Conservation (phyloP, 78 protist species). For the Speleostelium caveatum region DNA sequence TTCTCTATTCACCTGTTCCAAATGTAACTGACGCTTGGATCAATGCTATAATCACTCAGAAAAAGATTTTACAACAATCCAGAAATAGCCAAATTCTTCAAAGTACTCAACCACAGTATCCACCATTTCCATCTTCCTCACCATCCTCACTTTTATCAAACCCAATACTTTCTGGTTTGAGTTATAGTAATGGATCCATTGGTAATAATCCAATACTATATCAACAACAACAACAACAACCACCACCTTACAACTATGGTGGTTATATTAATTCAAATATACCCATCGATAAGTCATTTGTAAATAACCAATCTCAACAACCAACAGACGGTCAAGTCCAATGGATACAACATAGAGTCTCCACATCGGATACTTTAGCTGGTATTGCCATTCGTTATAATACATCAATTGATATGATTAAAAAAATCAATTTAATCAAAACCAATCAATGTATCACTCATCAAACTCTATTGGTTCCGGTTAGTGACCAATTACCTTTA, state of each 20-base stretch:
- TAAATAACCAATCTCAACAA: not conserved
- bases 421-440: slow-evolving; percentile 58
- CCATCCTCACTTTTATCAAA: too few relatives aligned
- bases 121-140: slow-evolving; percentile 33
- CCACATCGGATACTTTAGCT: slow-evolving; percentile 54
- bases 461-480: slow-evolving; percentile 64
- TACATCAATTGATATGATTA: slow-evolving; percentile 57
- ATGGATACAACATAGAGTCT: slow-evolving; percentile 73
- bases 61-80: slow-evolving; percentile 43
- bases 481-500: slow-evolving; percentile 1
- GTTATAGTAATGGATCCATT: not conserved
- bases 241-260: not conserved
- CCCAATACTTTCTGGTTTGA: not conserved
- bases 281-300: slow-evolving; percentile 25
- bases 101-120: slow-evolving; percentile 19
- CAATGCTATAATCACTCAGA: slow-evolving; percentile 58
- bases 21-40: slow-evolving; percentile 78
- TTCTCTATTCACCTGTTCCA: slow-evolving; percentile 29
- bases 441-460: slow-evolving; percentile 51
- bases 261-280: not conserved
- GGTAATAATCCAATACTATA: not conserved
- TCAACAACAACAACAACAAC: slow-evolving; percentile 12
- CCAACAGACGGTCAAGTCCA: slow-evolving; percentile 1
- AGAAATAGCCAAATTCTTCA: slow-evolving; percentile 11
- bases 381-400: slow-evolving; percentile 70